Base-by-base conservation (phyloP, 306 rosid genomes). In the Cicer arietinum region DNA sequence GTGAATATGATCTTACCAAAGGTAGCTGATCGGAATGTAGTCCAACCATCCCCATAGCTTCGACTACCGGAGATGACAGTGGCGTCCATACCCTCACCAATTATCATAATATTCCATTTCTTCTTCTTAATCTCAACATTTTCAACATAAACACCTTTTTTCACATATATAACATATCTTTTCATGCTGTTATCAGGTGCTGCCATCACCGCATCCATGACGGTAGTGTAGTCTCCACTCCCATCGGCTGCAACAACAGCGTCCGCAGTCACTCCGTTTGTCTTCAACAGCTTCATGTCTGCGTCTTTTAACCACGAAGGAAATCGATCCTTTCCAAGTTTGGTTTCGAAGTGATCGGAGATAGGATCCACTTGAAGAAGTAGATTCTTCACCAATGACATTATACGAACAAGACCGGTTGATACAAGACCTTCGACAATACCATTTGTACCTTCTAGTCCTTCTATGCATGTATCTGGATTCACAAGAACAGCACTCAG, bases 71-170 rank as follows among this genome's bases (percentile, higher is more conserved):
- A 68, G 12, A 94, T 88, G 3, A 89, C 7, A 6, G 99, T 94
- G n/a, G 82, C 81, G 56, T 81, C 80, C 53, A 92, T 90, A 0
- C 96, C 98, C 61, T 92, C 99, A 9, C 99, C 99, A 1, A 92
- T 52, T 71, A 94, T 78, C 93, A 94, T 84, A 37, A 94, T 74
- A 51, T 94, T 92, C 98, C 99, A 94, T 16, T 89, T 92, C 82
- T 94, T 94, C 90, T 88, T 90, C 85, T 90, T 92, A 75, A 94
- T 89, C 87, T 92, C 98, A 46, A 92, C 92, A 6, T 86, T 73
- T 77, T 94, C 99, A 0, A 16, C 30, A 20, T 94, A 94, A 2
- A 88, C 67, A 47, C 98, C 99, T 58, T 10, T 86, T 83, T 90
- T 94, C 0, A 94, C 65, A 75, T 88, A 72, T 8, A 94, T 88